Evolutionary conservation across 169 alveolate genomes (phyloP), one percentile per base, ranked within the genome.

Genomic region (Plasmodium malariae): DNA sequence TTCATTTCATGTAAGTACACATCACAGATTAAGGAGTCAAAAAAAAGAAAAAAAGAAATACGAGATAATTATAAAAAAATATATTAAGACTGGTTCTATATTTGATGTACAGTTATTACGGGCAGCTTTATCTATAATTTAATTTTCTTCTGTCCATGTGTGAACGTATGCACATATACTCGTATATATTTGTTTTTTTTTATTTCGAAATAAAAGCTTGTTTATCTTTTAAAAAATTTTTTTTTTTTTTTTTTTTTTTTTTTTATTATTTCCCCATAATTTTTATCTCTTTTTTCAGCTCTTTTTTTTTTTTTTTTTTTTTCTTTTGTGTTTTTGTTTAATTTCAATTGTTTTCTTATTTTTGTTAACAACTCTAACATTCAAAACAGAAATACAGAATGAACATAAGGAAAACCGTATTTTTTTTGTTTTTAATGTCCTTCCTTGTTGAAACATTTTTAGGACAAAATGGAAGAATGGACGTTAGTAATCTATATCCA

Each of bases 361-460:
- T 68, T 45, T 68, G 57, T 26, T 9, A 34, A 36, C 49, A 17
- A 5, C 49, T 26, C 30, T 49, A 68, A 28, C 37, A 40, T 68
- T 68, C 21, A 68, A 68, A 68, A 40, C 26, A 68, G 14, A 68
- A 17, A 45, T 45, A 45, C 1, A 30, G 37, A 40, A 32, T 24
- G n/a, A 14, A 54, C n/a, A n/a, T n/a, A 54, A 54, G 11, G 65
- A 45, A 43, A 19, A 49, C n/a, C 14, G 0, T 40, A 7, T 30
- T 36, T 68, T 4, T 34, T 14, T 30, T 68, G 12, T 19, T 40
- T 54, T 30, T 68, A 17, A 14, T 68, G 21, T 68, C 30, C 24
- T 68, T 30, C 51, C 37, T 21, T 40, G 17, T 68, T 34, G 57
- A 68, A 59, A 36, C 51, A 12, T 49, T 68, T 7, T 17, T 68